phyloP scores from a whole-genome alignment of 2,329 filamentous ascomycete genomes.

The Verticillium isaacii region DNA sequence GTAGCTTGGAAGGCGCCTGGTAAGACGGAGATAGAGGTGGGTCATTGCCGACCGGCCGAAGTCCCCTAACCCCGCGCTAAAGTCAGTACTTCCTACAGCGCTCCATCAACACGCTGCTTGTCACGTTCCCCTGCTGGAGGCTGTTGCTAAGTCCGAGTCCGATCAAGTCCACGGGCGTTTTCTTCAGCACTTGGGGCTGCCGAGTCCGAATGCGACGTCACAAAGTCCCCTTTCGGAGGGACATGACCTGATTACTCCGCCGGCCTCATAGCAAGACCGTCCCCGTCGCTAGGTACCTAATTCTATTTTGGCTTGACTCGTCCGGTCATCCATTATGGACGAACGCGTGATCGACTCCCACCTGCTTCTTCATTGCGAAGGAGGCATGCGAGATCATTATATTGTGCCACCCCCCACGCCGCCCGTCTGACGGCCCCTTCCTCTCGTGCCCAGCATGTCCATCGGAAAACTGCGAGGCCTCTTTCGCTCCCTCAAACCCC shows the following conservation, averaged over 20 bases:
- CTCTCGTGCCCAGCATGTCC: neutral
- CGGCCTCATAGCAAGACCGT: no score
- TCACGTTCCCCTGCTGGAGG: no score
- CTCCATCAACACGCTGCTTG: neutral
- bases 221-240: neutral
- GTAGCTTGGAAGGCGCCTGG: neutral
- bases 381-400: neutral
- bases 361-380: neutral
- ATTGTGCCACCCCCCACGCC: neutral
- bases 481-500: conserved; percentile 5
- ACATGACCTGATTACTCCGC: neutral
- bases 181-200: neutral
- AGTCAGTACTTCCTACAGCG: neutral
- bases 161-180: neutral
- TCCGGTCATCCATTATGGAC: neutral
- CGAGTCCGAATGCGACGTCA: neutral
- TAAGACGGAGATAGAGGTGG: neutral
- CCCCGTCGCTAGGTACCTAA: neutral
- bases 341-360: neutral
- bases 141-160: neutral
- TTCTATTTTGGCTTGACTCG: neutral
- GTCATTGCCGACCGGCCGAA: neutral
- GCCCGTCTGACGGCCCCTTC: neutral
- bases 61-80: neutral
- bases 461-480: conserved; percentile 3